Evolutionary conservation across 768 basidiomycete genomes (phyloP), one percentile per base, ranked within the genome.

Genomic region (Amyloporia xantha): DNA sequence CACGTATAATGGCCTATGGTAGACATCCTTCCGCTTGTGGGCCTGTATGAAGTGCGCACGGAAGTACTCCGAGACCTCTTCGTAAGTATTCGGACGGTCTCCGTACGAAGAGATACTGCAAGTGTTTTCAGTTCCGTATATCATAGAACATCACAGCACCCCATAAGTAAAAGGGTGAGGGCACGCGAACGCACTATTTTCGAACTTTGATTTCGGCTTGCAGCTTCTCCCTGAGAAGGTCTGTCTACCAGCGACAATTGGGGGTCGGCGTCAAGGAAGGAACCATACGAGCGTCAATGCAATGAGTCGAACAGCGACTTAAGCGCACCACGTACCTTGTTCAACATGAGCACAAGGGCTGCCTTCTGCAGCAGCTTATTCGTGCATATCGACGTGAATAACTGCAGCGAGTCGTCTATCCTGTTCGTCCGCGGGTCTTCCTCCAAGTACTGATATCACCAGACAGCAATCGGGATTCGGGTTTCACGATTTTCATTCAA

Each of bases 31-130:
- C 54, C 77, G 76, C 57, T 81, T 71, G 62, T 90, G 87, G 15
- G 86, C 82, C 64, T 91, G 87, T 51, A 87, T 68, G 68, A 92
- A 92, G 58, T 91, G 90, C 28, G 86, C 84, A 9, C 86, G 83
- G 77, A 92, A 91, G 67, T 91, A 91, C 59, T 85, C 81, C 37
- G 88, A 80, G 19, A 88, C 86, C 4, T 82, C 79, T 50, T 90
- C 85, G 58, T 82, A 89, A 58, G 84, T 84, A 61, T 91, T 91
- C n/a, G 78, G 66, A 35, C 88, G 79, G 54, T 87, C 81, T 23
- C 84, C 85, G 54, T 83, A 90, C 5, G 88, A 90, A 27, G 88
- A 80, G 58, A 90, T 90, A 62, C 86, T 89, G 30, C 26, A 42
- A 13, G 38, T n/a, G n/a, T n/a, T n/a, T n/a, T n/a, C n/a, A n/a